phyloP scores from a whole-genome alignment of 2,329 filamentous ascomycete genomes.

The Thermothelomyces thermophilus region DNA sequence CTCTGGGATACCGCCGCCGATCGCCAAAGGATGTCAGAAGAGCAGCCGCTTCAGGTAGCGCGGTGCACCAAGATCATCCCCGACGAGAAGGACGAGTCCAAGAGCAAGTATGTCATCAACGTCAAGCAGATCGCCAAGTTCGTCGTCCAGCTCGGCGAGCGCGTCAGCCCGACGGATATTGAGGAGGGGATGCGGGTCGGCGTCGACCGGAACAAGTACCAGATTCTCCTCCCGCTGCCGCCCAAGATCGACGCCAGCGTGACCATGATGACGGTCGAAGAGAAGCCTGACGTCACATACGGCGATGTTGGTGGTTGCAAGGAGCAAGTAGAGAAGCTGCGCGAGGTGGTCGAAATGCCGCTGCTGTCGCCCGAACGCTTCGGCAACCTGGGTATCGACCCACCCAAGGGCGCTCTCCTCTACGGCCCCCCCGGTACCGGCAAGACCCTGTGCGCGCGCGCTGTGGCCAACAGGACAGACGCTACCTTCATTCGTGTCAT shows the following conservation, averaged over 20 bases:
- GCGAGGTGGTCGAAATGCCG: slow-evolving; percentile 98
- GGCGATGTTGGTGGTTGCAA: slow-evolving; percentile 98
- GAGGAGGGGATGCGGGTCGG: slow-evolving; percentile 99
- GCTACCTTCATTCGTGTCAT: slow-evolving; percentile 99
- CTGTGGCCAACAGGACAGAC: slow-evolving; percentile 95
- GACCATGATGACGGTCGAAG: slow-evolving; percentile 99
- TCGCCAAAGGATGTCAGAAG: slow-evolving; percentile 95
- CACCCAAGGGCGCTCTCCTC: slow-evolving; percentile 91
- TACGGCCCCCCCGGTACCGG: slow-evolving; percentile 98
- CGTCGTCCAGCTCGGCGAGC: slow-evolving; percentile 93
- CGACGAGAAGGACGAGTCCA: slow-evolving; percentile 90
- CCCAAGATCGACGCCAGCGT: slow-evolving; percentile 99
- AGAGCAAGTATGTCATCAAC: slow-evolving; percentile 99
- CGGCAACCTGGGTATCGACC: slow-evolving; percentile 97
- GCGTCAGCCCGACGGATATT: slow-evolving; percentile 96
- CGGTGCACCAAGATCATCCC: slow-evolving; percentile 99
- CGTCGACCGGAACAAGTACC: slow-evolving; percentile 98
- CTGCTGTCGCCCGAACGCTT: slow-evolving; percentile 93
- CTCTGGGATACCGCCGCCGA: slow-evolving; percentile 98
- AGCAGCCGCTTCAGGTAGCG: slow-evolving; percentile 95
- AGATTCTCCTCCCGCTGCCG: slow-evolving; percentile 91
- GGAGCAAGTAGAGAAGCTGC: slow-evolving; percentile 97
- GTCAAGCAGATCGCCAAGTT: slow-evolving; percentile 99
- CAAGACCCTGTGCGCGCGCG: slow-evolving; percentile 95
- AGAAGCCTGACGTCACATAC: slow-evolving; percentile 98